Percentiles rank a stretch among this genome's conserved stretches.
Evolutionary conservation across 1,284 basidiomycete genomes (phyloP).

Genomic region (Cerrena zonata): DNA sequence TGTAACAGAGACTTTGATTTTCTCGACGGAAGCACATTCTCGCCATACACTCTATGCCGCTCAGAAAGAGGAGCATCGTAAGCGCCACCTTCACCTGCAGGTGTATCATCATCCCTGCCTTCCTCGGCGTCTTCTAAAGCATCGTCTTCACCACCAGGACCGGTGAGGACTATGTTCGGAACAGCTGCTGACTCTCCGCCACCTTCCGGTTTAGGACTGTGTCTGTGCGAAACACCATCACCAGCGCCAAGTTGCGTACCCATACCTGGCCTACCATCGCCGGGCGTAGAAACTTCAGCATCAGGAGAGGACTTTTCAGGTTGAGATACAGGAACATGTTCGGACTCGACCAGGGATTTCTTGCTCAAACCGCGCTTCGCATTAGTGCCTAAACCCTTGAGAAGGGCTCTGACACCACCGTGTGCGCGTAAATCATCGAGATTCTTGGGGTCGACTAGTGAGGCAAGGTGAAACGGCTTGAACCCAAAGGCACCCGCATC

Average conservation of each 20-base stretch:
- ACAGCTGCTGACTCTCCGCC: slow-evolving; percentile 19
- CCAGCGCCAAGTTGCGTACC: slow-evolving; percentile 21
- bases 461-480: slow-evolving; percentile 74
- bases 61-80: slow-evolving; percentile 56
- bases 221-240: slow-evolving; percentile 28
- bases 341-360: slow-evolving; percentile 10
- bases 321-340: slow-evolving; percentile 2
- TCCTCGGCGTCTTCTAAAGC: slow-evolving; percentile 13
- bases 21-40: slow-evolving; percentile 76
- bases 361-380: slow-evolving; percentile 48
- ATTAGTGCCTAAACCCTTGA: slow-evolving; percentile 74
- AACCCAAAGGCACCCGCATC: slow-evolving; percentile 70
- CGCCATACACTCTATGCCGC: slow-evolving; percentile 73
- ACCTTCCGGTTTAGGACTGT: slow-evolving; percentile 15
- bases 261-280: slow-evolving; percentile 16
- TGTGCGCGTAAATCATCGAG: slow-evolving; percentile 63
- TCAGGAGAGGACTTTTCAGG: slow-evolving; percentile 6
- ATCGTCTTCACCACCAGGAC: slow-evolving; percentile 30
- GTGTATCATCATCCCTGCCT: slow-evolving; percentile 16
- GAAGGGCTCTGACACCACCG: slow-evolving; percentile 69
- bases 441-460: slow-evolving; percentile 85
- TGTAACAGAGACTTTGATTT: slow-evolving; percentile 74
- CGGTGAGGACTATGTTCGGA: slow-evolving; percentile 41
- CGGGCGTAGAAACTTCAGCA: slow-evolving; percentile 1
- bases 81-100: slow-evolving; percentile 32